Conservation (phyloP, 345 rosid genomes). For the Aethionema arabicum region DNA sequence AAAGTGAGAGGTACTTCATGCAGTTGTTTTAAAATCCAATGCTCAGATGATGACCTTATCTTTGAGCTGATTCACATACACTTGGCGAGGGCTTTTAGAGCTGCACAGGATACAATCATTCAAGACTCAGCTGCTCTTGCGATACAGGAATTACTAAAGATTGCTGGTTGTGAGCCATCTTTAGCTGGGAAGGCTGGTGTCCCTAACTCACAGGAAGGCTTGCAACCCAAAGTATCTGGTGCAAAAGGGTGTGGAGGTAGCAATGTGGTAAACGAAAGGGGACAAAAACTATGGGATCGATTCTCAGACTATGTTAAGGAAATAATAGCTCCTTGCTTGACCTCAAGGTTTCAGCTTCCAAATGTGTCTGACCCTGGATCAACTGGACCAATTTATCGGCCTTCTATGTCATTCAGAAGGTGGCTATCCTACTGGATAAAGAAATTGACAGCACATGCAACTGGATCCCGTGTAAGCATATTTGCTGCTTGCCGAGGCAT, state of each 20-base stretch:
- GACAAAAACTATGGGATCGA: constrained; percentile 87
- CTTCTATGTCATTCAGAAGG: constrained; percentile 94
- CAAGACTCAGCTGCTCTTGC: constrained; percentile 99
- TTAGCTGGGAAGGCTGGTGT: constrained; percentile 64
- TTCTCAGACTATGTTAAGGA: constrained; percentile 93
- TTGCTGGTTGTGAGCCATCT: constrained; percentile 97
- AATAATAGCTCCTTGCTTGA: constrained; percentile 93
- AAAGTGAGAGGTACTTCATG: constrained; percentile 72
- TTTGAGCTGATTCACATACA: constrained; percentile 93
- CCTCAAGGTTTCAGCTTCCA: constrained; percentile 95
- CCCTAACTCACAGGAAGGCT: constrained; percentile 42
- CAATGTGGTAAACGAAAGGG: constrained; percentile 58
- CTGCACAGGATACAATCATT: constrained; percentile 86
- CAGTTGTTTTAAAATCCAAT: constrained; percentile 88
- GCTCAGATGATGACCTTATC: constrained; percentile 98
- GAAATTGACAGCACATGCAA: constrained; percentile 81
- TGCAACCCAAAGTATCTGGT: constrained; percentile 33
- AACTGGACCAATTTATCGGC: constrained; percentile 73
- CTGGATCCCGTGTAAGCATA: constrained; percentile 80
- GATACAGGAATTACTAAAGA: constrained; percentile 89
- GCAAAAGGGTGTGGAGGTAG: constrained; percentile 39
- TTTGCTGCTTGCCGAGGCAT: constrained; percentile 94
- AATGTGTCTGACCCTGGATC: constrained; percentile 69
- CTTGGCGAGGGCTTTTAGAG: constrained; percentile 94
- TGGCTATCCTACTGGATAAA: constrained; percentile 89